These are phyloP conservation scores for Xylaria sp. DNA, from an alignment of 2,329 filamentous ascomycete species.

Conservation along the genomic window DNA sequence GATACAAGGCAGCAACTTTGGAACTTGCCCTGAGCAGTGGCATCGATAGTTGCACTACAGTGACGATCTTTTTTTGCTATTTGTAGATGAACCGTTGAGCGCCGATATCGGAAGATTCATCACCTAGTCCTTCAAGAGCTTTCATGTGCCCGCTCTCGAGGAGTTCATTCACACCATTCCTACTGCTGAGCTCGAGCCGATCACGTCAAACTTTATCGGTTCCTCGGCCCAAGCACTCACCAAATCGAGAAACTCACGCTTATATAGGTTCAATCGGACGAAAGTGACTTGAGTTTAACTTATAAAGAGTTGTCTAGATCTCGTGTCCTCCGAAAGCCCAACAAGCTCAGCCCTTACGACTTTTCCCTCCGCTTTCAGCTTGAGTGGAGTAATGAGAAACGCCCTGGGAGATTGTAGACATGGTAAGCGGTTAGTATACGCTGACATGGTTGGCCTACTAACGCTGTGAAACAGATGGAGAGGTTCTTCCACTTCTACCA, in stretches of 20 bases:
- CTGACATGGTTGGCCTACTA: neutral
- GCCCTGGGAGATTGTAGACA: neutral
- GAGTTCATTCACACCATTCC: slow-evolving; percentile 66
- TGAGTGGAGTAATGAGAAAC: neutral
- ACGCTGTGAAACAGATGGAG: neutral
- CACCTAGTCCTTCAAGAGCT: neutral
- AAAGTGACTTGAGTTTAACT: slow-evolving; percentile 53
- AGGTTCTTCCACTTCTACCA: neutral
- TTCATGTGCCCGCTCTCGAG: slow-evolving; percentile 47
- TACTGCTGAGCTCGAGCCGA: slow-evolving; percentile 53
- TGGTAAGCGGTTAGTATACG: neutral
- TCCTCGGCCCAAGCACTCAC: neutral
- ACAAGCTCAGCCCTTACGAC: neutral
- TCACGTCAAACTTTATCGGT: neutral
- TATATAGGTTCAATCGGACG: slow-evolving; percentile 1
- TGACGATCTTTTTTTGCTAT: neutral
- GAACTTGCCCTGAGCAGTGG: neutral
- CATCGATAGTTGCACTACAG: neutral
- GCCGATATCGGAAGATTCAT: neutral
- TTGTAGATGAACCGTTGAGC: neutral
- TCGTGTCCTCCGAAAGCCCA: slow-evolving; percentile 26
- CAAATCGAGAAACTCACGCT: neutral
- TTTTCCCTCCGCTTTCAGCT: neutral
- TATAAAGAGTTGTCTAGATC: slow-evolving; percentile 53
- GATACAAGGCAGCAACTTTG: neutral